Base-by-base conservation (phyloP, 2,329 filamentous ascomycete species). In the Sporothrix inflata region DNA sequence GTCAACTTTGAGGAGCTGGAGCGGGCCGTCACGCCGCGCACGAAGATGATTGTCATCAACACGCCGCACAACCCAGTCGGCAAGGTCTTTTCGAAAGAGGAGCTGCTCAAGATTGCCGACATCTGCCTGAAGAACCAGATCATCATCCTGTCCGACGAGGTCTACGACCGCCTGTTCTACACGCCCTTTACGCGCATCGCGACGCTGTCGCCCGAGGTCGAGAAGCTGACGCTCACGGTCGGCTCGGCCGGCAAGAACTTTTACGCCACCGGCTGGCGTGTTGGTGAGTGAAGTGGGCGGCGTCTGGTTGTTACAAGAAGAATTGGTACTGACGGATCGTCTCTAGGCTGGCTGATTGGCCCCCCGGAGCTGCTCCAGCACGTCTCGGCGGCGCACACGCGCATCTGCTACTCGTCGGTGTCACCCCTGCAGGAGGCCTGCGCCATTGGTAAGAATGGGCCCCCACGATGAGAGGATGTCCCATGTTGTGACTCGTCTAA, bases 241-340 rank as follows among this genome's bases (percentile, higher is more conserved):
- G 96, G 96, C 24, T 97, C 94, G 0, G 96, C 94, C 0, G 96
- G 96, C 77, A 99, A 99, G 87, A 97, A 96, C 85, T 99, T 99
- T 82, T 98, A 98, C 79, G 94, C 93, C 72, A 99, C 96, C 0
- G 96, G 96, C 65, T 99, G 96, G 96, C 91, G 96, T 72, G 94
- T 98, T 4, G 89, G 85, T 84, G 77, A 21, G 84, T 79, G 19
- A 6, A 19, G 21, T 30, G 40, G 24, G 27, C 8, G 11, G 16
- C 16, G 19, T 0, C 30, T 47, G 40, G 42, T 6, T 47, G 42
- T 4, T 14, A 7, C 19, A 9, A 14, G 42, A 47, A 19, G 42
- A 12, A 47, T 5, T 16, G 16, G 47, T n/a, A 8, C 47, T 49
- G 8, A 49, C 47, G 0, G n/a, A n/a, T 16, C 2, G 40, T 47